Evolutionary conservation across 805 yeast species (phyloP).

Genomic region (Torulaspora franciscae): DNA sequence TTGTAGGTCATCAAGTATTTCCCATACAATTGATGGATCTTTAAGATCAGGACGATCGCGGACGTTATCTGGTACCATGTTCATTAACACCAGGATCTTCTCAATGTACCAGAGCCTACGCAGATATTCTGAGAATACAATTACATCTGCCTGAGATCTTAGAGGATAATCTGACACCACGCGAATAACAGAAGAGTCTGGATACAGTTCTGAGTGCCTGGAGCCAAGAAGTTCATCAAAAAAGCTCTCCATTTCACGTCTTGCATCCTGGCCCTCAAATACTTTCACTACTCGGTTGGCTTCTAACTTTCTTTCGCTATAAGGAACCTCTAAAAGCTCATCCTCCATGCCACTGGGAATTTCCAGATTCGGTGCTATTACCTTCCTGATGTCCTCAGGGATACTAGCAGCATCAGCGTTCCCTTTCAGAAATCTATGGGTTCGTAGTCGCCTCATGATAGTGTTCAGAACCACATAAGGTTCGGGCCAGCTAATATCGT

Average conservation of each 20-base stretch:
- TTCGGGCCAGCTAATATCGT: conserved; percentile 4
- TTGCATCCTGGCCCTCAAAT: background rate
- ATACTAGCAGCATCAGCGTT: conserved; percentile 1
- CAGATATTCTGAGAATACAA: background rate
- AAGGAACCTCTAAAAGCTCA: conserved; percentile 3
- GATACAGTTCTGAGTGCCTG: background rate
- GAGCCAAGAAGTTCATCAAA: background rate
- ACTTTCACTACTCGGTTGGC: background rate
- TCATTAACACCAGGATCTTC: background rate
- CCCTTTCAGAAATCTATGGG: conserved; percentile 5
- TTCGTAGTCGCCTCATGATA: conserved; percentile 7
- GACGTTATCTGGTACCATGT: background rate
- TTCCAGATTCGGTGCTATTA: conserved; percentile 1
- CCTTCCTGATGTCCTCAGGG: conserved; percentile 1
- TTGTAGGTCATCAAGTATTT: conserved; percentile 24
- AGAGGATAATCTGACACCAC: conserved; percentile 1
- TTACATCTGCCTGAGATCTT: background rate
- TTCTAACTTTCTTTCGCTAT: background rate
- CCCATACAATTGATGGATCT: conserved; percentile 56
- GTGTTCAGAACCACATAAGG: conserved; percentile 9
- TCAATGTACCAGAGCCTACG: conserved; percentile 4
- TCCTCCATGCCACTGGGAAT: conserved; percentile 4
- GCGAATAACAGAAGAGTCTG: background rate
- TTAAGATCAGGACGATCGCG: background rate
- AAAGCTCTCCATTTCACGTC: background rate